Evolutionary conservation across 73 alveolate genomes (phyloP).

Genomic region (Effrenium voratum): DNA sequence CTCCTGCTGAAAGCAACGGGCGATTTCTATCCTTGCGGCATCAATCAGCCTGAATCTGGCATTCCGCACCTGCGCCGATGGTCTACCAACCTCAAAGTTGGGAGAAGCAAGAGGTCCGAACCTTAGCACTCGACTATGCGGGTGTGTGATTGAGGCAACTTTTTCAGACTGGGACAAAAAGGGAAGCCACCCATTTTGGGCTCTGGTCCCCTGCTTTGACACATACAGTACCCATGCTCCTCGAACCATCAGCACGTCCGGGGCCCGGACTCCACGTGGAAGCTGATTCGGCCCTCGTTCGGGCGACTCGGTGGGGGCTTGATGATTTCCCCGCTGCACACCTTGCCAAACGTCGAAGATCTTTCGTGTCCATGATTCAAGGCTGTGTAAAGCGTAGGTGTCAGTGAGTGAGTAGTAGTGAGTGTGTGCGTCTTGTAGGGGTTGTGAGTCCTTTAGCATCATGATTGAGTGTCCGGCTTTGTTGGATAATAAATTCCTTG

Average conservation of each 20-base stretch:
- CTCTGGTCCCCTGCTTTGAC: neutral
- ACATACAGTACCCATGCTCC: neutral
- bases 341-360: neutral
- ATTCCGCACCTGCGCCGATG: conserved; percentile 88
- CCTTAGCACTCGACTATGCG: neutral
- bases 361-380: no score
- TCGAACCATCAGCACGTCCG: neutral
- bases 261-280: conserved; percentile 61
- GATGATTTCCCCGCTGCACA: conserved; percentile 78
- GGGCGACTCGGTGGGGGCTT: conserved; percentile 60
- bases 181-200: neutral
- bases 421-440: no score
- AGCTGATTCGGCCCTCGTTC: conserved; percentile 62
- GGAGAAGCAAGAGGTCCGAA: conserved; percentile 87
- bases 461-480: no score
- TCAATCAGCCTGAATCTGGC: no score
- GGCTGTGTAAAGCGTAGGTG: no score
- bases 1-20: no score
- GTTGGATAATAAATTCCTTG: no score
- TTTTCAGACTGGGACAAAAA: neutral
- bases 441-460: no score
- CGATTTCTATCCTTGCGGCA: no score
- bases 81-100: conserved; percentile 60
- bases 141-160: no score
- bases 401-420: no score